These are phyloP conservation scores for Colletotrichum limetticola DNA, from an alignment of 2,329 filamentous ascomycete species.

Conservation along the genomic window DNA sequence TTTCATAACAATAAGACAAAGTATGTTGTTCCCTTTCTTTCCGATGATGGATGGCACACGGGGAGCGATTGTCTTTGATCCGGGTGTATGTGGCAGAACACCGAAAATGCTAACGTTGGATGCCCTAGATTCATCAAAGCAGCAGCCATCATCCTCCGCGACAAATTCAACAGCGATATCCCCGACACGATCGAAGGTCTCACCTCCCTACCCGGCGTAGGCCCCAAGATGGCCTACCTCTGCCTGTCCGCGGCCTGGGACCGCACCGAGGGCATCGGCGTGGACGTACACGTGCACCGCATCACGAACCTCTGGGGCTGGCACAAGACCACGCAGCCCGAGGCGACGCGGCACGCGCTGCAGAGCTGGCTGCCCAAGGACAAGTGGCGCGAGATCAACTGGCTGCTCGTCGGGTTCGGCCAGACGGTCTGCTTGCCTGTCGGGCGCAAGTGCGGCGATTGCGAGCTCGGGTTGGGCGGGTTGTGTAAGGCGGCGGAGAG, in stretches of 20 bases:
- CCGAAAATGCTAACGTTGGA: not conserved
- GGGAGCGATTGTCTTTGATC: no score
- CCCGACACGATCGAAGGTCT: conserved; percentile 81
- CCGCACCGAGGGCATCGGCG: conserved; percentile 80
- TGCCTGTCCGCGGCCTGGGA: conserved; percentile 80
- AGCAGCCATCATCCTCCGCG: conserved; percentile 77
- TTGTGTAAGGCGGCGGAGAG: conserved; percentile 80
- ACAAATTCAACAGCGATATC: conserved; percentile 79
- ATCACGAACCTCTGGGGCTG: conserved; percentile 96
- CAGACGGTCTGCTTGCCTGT: conserved; percentile 88
- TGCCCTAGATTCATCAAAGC: conserved; percentile 71
- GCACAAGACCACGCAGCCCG: conserved; percentile 83
- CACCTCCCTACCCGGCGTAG: conserved; percentile 83
- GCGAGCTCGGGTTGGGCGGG: conserved; percentile 79
- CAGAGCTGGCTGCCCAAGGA: conserved; percentile 87
- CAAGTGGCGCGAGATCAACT: conserved; percentile 93
- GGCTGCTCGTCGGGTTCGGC: conserved; percentile 86
- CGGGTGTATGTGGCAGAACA: no score
- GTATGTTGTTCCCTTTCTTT: conserved; percentile 47
- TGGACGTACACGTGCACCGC: conserved; percentile 94
- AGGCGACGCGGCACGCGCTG: conserved; percentile 81
- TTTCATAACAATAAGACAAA: conserved; percentile 97
- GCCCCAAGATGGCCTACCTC: conserved; percentile 94
- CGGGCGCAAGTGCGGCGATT: conserved; percentile 84
- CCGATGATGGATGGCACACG: no score